A percentile compares a stretch with the other conserved stretches of the same genome.
Conservation (phyloP, 2,329 filamentous ascomycete species). For the Rugonectria rugulosa region DNA sequence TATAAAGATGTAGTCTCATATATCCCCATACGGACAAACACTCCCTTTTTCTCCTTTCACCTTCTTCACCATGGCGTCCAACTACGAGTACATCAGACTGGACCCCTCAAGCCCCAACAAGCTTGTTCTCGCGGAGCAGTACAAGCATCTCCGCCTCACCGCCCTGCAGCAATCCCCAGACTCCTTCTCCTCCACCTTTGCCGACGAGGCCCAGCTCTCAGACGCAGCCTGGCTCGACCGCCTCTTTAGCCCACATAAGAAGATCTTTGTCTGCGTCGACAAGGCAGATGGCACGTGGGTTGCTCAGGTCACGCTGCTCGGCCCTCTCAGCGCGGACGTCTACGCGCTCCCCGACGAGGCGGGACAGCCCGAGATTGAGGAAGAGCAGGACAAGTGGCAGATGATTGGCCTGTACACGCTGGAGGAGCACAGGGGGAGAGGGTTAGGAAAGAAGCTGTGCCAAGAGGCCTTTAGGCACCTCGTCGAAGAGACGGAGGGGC, state of each 20-base stretch:
- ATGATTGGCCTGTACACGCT: conserved; percentile 6
- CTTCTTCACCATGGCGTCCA: not conserved
- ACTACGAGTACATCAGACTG: not conserved
- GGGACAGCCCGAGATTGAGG: conserved; percentile 3
- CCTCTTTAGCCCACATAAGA: not conserved
- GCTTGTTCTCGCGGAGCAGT: not conserved
- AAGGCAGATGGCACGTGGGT: not conserved
- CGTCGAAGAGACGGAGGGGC: not conserved
- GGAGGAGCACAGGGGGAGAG: not conserved
- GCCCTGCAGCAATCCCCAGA: conserved; percentile 3
- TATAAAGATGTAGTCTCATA: not conserved
- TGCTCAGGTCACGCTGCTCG: conserved; percentile 4
- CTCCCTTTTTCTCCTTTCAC: not conserved
- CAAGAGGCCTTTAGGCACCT: not conserved
- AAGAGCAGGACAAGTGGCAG: conserved; percentile 16
- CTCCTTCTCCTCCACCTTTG: conserved; percentile 10
- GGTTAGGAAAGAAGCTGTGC: not conserved
- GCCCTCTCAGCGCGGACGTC: not conserved
- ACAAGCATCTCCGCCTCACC: conserved; percentile 6
- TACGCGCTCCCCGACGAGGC: not conserved
- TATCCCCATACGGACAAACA: too few relatives aligned
- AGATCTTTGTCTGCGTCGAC: conserved; percentile 6
- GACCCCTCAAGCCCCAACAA: not conserved
- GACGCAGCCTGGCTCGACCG: not conserved
- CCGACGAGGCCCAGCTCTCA: conserved; percentile 1